Base-by-base conservation (phyloP, 1,284 basidiomycete genomes). In the Ganoderma meredithae region DNA sequence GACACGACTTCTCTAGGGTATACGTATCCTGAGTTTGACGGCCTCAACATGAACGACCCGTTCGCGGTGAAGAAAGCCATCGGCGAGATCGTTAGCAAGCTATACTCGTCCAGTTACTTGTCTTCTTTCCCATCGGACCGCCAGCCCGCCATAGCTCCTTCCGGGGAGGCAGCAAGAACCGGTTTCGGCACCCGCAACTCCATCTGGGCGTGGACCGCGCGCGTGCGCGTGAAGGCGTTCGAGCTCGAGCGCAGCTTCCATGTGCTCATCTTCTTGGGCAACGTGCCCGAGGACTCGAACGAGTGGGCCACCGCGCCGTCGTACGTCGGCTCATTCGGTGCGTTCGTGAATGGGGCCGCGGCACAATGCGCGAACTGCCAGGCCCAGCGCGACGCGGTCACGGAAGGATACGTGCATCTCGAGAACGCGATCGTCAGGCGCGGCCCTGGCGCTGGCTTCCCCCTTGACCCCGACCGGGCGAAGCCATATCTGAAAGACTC, bases 351-450 rank as follows among this genome's bases (percentile, higher is more conserved):
- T 65, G 75, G 72, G 47, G 66, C 69, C 27, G 70, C 80, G 6
- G 55, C 4, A 17, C 55, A 17, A 1, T 58, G 55, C 17, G 55
- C 55, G 27, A 39, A 58, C 55, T 33, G 33, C 17, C 31, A 3
- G 3, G 19, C 19, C 10, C 77, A 75, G 4, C 70, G 65, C 1
- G 78, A 81, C 40, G 71, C 85, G 19, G 74, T 84, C 52, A 77
- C 82, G 56, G 84, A 89, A 75, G 87, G 88, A 5, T 87, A 88
- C 77, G 81, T 87, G 22, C 80, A 82, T 69, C 76, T 85, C 52
- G 82, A 82, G 64, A 71, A 79, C 0, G 78, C 72, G 13, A 77
- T 84, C 58, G 70, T 73, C 22, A 66, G 75, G 22, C 72, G 73
- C 41, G 76, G n/a, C 44, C 10, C 6, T 76, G 0, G 72, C 74